These are phyloP conservation scores for Fusarium anthophilum DNA, from an alignment of 2,329 filamentous ascomycete species.

Conservation along the genomic window DNA sequence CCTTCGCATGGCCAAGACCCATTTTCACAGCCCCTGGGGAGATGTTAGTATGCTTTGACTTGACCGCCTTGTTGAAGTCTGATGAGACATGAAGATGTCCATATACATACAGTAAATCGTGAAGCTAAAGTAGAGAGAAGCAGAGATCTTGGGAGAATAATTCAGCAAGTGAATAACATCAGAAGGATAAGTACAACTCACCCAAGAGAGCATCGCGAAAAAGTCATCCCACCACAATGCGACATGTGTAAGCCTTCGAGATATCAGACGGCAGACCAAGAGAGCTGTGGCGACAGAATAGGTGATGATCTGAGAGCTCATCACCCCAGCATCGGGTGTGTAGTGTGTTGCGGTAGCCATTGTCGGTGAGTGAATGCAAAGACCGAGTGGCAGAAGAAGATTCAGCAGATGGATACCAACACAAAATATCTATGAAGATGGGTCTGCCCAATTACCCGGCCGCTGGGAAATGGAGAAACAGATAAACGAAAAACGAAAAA, in stretches of 20 bases:
- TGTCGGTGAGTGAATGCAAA: background rate
- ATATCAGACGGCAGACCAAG: slow-evolving; percentile 13
- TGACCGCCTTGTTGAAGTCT: no score
- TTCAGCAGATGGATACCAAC: background rate
- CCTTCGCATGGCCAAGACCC: slow-evolving; percentile 20
- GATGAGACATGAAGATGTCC: background rate
- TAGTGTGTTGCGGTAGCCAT: background rate
- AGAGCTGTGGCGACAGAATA: slow-evolving; percentile 15
- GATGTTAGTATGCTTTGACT: background rate
- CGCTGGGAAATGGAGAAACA: background rate
- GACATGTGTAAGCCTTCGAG: slow-evolving; percentile 22
- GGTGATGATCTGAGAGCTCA: slow-evolving; percentile 19
- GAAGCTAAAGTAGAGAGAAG: slow-evolving; percentile 23
- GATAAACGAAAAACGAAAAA: background rate
- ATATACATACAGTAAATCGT: slow-evolving; percentile 20
- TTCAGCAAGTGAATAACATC: background rate
- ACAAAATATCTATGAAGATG: background rate
- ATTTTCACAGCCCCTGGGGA: slow-evolving; percentile 12
- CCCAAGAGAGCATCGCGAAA: slow-evolving; percentile 21
- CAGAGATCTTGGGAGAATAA: background rate
- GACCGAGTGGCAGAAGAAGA: background rate
- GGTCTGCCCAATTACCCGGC: background rate
- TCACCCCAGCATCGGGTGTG: slow-evolving; percentile 19
- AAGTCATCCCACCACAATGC: slow-evolving; percentile 26
- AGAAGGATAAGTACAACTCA: background rate